These are phyloP conservation scores for Dactylellina drechsleri DNA, from an alignment of 2,329 filamentous ascomycete genomes.

Conservation along the genomic window DNA sequence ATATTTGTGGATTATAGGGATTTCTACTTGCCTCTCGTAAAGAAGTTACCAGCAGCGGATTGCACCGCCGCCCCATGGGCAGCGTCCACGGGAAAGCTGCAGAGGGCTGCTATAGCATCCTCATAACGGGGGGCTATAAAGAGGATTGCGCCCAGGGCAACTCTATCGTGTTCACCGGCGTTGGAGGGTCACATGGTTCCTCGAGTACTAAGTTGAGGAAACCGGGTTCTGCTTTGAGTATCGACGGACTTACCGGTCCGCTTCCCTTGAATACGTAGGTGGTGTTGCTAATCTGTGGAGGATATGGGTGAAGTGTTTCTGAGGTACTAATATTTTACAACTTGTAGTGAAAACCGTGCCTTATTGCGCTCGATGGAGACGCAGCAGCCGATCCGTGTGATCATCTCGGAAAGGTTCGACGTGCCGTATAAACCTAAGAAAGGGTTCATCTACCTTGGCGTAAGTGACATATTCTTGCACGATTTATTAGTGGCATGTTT, in stretches of 20 bases:
- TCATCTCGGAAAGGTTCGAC: constrained; percentile 1
- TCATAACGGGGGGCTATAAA: constrained; percentile 8
- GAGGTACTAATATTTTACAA: background rate
- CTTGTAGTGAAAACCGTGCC: constrained; percentile 16
- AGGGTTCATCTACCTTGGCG: constrained; percentile 18
- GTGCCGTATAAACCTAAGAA: constrained; percentile 1
- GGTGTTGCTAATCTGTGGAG: background rate
- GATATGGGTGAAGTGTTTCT: too few species aligned
- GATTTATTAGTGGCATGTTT: background rate
- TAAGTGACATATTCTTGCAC: constrained; percentile 2
- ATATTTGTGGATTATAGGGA: background rate
- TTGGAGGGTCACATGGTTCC: constrained; percentile 2
- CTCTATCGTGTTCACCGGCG: constrained; percentile 13
- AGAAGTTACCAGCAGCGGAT: background rate
- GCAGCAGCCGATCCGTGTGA: constrained; percentile 16
- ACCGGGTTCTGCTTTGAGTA: background rate
- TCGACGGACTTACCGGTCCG: constrained; percentile 1
- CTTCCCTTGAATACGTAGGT: constrained; percentile 19
- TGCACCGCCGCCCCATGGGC: constrained; percentile 15
- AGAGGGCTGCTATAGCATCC: constrained; percentile 11
- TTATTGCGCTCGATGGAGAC: constrained; percentile 6
- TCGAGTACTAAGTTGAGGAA: background rate
- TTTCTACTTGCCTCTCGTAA: background rate
- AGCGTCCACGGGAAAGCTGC: constrained; percentile 18
- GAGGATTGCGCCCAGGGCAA: constrained; percentile 6